Conservation (phyloP, 1,284 basidiomycete species). For the Xerocomus alliaceus region DNA sequence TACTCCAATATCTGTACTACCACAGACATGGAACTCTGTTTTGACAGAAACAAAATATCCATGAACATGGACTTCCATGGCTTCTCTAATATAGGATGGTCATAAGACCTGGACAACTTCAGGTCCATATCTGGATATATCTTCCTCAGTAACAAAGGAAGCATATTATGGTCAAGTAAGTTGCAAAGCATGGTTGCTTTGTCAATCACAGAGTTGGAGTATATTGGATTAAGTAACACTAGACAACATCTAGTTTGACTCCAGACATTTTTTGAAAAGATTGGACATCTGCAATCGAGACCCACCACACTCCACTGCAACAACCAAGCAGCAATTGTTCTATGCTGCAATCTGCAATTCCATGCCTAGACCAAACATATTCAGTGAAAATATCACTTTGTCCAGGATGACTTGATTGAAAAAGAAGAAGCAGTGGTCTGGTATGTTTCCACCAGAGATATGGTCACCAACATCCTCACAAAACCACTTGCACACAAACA, state of each 20-base stretch:
- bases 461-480: not conserved
- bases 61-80: not conserved
- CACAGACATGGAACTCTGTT: not conserved
- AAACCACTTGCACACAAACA: not conserved
- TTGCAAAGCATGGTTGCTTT: no score
- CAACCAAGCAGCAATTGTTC: constrained; percentile 43
- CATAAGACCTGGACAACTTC: not conserved
- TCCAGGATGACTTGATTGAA: constrained; percentile 36
- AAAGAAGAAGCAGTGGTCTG: constrained; percentile 23
- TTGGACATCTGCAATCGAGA: not conserved
- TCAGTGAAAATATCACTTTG: constrained; percentile 33
- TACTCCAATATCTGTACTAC: not conserved
- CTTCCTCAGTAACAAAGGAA: not conserved
- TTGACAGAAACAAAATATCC: not conserved
- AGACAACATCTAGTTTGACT: not conserved
- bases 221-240: no score
- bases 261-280: not conserved
- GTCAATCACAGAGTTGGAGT: no score
- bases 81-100: not conserved
- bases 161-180: not conserved
- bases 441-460: constrained; percentile 21
- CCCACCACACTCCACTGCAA: constrained; percentile 22
- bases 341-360: constrained; percentile 41
- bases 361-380: constrained; percentile 52
- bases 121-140: not conserved